Evolutionary conservation across 2,329 filamentous ascomycete genomes (phyloP).

Genomic region (Grosmannia clavigera): DNA sequence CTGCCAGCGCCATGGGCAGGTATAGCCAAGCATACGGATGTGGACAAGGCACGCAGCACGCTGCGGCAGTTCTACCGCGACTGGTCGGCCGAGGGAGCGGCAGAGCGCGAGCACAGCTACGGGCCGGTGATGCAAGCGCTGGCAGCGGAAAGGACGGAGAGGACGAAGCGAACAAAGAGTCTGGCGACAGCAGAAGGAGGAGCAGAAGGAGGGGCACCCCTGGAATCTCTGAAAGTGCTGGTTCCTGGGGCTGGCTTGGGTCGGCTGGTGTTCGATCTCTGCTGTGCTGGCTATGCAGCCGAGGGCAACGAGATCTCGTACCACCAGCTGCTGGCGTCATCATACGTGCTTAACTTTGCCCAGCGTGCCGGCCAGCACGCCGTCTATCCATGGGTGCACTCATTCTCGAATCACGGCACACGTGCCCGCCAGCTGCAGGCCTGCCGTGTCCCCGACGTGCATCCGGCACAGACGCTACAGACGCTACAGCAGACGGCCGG

Average conservation of each 20-base stretch:
- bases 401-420: conserved; percentile 73
- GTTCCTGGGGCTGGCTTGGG: conserved; percentile 86
- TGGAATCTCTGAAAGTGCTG: conserved; percentile 47
- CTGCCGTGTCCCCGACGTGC: conserved; percentile 69
- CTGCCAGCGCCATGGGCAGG: conserved; percentile 54
- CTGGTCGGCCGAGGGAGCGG: conserved; percentile 69
- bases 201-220: background rate
- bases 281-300: conserved; percentile 54
- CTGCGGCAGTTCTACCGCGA: conserved; percentile 90
- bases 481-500: conserved; percentile 21
- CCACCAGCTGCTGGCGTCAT: conserved; percentile 83
- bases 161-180: conserved; percentile 12
- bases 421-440: conserved; percentile 63
- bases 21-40: conserved; percentile 57
- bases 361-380: conserved; percentile 47
- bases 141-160: conserved; percentile 27
- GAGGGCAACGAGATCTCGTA: conserved; percentile 97
- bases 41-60: conserved; percentile 87
- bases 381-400: conserved; percentile 75
- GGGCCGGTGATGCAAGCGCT: conserved; percentile 59
- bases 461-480: conserved; percentile 47
- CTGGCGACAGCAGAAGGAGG: background rate
- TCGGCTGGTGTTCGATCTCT: conserved; percentile 79
- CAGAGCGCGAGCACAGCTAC: conserved; percentile 68
- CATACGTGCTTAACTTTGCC: conserved; percentile 61